Evolutionary conservation across 2,329 filamentous ascomycete species (phyloP), one percentile per base, ranked within the genome.

Genomic region (Tothia fuscella): DNA sequence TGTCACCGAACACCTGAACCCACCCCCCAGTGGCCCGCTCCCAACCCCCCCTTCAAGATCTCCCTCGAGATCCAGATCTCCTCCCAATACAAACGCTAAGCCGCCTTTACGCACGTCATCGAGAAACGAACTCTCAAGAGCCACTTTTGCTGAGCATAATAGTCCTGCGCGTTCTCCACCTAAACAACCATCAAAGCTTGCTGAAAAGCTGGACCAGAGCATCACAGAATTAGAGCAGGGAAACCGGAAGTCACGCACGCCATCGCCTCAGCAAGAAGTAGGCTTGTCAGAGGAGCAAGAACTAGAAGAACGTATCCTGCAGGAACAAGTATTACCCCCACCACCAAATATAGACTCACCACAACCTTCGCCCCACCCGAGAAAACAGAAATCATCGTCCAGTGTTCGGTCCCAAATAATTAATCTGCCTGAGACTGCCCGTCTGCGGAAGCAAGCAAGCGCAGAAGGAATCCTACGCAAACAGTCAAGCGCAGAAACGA

Each of bases 361-460:
- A n/a, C n/a, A n/a, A n/a, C n/a, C n/a, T n/a, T n/a, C n/a, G n/a
- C 5, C 21, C 6, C 17, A 25, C 4, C 42, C 22, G 19, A 25
- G 25, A 16, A 44, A 40, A 36, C 42, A 44, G 20, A 44, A 36
- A 25, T 44, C 42, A 4, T 19, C 16, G 17, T 41, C 42, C 3
- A 39, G 34, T 14, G 28, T 44, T 14, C 42, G 42, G 12, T 25
- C 22, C 7, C 42, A 43, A 20, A 44, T 44, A 20, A 44, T 44
- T 4, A 30, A 13, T n/a, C 42, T 44, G 9, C 42, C 42, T 14
- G 26, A 44, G 21, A 44, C 34, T 7, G 42, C 42, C n/a, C 34
- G 42, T 14, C 36, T 44, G 16, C 25, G 42, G 12, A 44, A 44
- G 17, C n/a, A 33, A 30, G 42, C 42, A 6, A 44, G 42, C 29